phyloP scores from a whole-genome alignment of 352 stramenopile species.

The Pythium oligandrum region DNA sequence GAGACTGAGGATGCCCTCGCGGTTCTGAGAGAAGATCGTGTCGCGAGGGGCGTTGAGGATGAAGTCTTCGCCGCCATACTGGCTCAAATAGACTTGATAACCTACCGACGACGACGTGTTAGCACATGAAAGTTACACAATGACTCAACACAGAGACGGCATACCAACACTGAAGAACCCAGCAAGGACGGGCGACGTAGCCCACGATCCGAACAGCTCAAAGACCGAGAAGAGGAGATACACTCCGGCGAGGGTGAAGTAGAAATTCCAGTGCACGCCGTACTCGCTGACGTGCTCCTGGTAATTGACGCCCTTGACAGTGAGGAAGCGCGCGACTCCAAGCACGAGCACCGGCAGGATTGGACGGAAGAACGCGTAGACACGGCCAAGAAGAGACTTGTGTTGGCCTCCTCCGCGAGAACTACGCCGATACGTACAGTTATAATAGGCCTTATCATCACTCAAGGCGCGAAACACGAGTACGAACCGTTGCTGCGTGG shows the following conservation, averaged over 20 bases:
- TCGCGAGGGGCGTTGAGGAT: conserved; percentile 66
- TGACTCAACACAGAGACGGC: neutral
- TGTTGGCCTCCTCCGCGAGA: neutral
- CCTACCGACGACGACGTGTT: conserved; percentile 25
- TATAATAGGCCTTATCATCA: too few species aligned
- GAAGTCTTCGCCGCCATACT: conserved; percentile 66
- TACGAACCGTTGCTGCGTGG: conserved; percentile 17
- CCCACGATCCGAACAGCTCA: conserved; percentile 39
- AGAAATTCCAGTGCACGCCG: conserved; percentile 99
- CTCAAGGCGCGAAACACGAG: too few species aligned
- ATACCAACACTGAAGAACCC: conserved; percentile 37
- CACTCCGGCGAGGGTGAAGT: conserved; percentile 93
- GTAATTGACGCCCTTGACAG: conserved; percentile 83
- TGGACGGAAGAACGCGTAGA: conserved; percentile 61
- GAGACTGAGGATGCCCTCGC: conserved; percentile 93
- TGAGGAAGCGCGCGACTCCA: conserved; percentile 63
- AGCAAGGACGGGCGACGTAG: conserved; percentile 36
- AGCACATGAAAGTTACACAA: conserved; percentile 1
- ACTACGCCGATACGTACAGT: too few species aligned
- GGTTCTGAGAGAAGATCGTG: conserved; percentile 90
- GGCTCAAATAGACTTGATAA: conserved; percentile 83
- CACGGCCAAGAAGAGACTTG: conserved; percentile 7
- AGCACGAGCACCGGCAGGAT: conserved; percentile 70
- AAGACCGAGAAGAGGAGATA: conserved; percentile 70
- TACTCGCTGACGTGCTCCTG: conserved; percentile 98